Conservation (phyloP, 306 rosid species). For the Macrotyloma uniflorum region DNA sequence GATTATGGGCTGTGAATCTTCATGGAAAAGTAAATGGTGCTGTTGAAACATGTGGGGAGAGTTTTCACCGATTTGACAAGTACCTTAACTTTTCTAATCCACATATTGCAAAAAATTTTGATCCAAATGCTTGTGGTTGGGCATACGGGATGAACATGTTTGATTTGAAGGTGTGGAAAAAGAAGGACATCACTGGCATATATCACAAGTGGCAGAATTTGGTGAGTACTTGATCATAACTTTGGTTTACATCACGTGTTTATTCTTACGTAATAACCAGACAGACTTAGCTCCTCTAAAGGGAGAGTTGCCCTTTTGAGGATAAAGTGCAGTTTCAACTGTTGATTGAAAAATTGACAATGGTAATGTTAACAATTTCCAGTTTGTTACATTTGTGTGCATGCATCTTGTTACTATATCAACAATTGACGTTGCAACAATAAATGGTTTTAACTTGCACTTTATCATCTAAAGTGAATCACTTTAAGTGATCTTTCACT, state of each 20-base stretch:
- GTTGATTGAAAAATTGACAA: background rate
- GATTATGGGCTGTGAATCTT: slow-evolving; percentile 84
- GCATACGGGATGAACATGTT: slow-evolving; percentile 97
- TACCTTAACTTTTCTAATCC: slow-evolving; percentile 92
- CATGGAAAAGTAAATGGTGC: slow-evolving; percentile 94
- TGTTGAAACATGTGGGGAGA: slow-evolving; percentile 94
- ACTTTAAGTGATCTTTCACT: background rate
- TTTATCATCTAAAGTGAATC: background rate
- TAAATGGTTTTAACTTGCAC: background rate
- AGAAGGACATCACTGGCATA: slow-evolving; percentile 87
- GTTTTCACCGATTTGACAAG: slow-evolving; percentile 96
- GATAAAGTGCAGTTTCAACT: background rate
- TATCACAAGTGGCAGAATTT: slow-evolving; percentile 98
- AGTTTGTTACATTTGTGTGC: background rate
- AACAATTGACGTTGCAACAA: background rate
- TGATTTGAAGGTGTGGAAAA: slow-evolving; percentile 94
- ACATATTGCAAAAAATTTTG: slow-evolving; percentile 80
- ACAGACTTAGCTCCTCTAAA: background rate
- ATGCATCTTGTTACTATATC: background rate
- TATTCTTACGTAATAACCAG: background rate
- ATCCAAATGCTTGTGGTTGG: slow-evolving; percentile 98
- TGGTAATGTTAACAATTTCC: background rate
- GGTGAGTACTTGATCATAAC: slow-evolving; percentile 59
- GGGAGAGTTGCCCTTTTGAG: background rate
- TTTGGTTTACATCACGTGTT: slow-evolving; percentile 12